These are phyloP conservation scores for Aspergillus sparsus DNA, from an alignment of 495 filamentous ascomycete species.

Conservation along the genomic window DNA sequence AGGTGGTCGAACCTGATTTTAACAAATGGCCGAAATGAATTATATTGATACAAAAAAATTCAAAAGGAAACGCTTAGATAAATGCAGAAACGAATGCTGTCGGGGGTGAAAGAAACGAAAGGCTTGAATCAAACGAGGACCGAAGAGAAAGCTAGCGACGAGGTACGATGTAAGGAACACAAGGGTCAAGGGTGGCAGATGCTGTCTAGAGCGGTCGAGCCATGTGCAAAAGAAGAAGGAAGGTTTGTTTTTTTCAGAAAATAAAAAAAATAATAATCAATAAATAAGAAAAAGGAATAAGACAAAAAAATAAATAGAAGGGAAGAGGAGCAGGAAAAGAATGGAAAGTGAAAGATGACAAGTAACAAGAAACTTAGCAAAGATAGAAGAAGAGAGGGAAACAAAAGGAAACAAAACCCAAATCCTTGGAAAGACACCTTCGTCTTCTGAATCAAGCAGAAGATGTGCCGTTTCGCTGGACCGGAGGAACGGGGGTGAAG, in stretches of 20 bases:
- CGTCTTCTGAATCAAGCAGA: conserved; percentile 32
- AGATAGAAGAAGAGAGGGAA: conserved; percentile 21
- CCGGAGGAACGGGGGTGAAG: conserved; percentile 20
- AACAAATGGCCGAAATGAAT: conserved; percentile 36
- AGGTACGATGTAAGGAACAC: conserved; percentile 31
- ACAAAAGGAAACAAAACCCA: conserved; percentile 27
- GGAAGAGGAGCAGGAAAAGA: conserved; percentile 14
- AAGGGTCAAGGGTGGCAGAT: conserved; percentile 33
- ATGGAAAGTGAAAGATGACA: conserved; percentile 23
- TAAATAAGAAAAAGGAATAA: too few species aligned
- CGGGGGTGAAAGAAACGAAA: conserved; percentile 35
- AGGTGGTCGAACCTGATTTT: conserved; percentile 39
- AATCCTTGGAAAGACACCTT: conserved; percentile 33
- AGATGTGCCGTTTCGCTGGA: conserved; percentile 31
- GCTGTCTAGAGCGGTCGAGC: conserved; percentile 37
- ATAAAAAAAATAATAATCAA: too few species aligned
- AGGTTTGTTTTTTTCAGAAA: too few species aligned
- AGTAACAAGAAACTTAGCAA: conserved; percentile 21
- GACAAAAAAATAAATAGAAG: conserved; percentile 6
- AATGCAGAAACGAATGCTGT: conserved; percentile 42
- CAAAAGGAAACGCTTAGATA: conserved; percentile 29
- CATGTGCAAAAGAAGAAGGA: conserved; percentile 36
- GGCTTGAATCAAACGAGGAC: conserved; percentile 34
- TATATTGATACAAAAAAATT: conserved; percentile 41
- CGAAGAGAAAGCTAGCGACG: conserved; percentile 25